Conservation (phyloP, 2,329 filamentous ascomycete species). For the Fusarium albidum region DNA sequence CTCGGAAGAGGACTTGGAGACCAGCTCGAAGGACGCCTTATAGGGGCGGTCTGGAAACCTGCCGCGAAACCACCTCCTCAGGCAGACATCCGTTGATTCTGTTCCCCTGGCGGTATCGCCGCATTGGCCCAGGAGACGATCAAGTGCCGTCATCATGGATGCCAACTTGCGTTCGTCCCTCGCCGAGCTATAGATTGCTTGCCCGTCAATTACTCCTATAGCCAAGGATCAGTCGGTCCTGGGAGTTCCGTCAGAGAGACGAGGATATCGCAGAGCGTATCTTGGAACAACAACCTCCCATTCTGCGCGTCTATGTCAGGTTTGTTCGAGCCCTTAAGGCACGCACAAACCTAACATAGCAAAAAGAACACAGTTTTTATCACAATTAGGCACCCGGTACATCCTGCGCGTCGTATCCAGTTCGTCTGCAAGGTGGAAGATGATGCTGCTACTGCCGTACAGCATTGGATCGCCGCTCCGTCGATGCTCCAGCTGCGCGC, state of each 20-base stretch:
- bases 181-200: slow-evolving; percentile 1
- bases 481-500: too few relatives aligned
- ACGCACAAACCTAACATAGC: too few relatives aligned
- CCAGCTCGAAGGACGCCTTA: slow-evolving; percentile 7
- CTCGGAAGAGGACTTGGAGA: background rate
- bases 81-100: slow-evolving; percentile 1
- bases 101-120: slow-evolving; percentile 4
- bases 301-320: too few relatives aligned
- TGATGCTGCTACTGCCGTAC: background rate
- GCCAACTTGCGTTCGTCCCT: slow-evolving; percentile 1
- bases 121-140: slow-evolving; percentile 1
- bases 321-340: too few relatives aligned
- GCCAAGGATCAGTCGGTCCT: background rate
- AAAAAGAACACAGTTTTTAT: too few relatives aligned
- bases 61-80: slow-evolving; percentile 7
- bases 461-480: too few relatives aligned
- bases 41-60: slow-evolving; percentile 7
- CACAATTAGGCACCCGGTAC: too few relatives aligned
- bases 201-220: background rate
- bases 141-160: too few relatives aligned
- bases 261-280: background rate
- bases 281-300: background rate
- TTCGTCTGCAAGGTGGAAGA: background rate
- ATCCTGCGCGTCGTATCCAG: slow-evolving; percentile 1
- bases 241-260: background rate